These are phyloP conservation scores for Aspergillus incahuasiensis DNA, from an alignment of 495 filamentous ascomycete species.

Conservation along the genomic window DNA sequence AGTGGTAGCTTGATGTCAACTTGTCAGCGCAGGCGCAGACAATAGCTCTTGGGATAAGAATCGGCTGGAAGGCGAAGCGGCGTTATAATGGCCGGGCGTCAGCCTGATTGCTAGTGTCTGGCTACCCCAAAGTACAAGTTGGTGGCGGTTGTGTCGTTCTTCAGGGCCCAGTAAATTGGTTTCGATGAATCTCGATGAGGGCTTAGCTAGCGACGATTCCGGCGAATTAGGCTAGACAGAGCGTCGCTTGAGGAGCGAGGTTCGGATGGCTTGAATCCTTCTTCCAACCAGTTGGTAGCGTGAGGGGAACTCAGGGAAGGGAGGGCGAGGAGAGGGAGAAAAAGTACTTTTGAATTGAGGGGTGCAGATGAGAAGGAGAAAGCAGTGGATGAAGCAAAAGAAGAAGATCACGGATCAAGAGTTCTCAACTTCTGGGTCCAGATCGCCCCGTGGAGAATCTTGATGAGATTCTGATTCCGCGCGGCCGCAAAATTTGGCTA, in stretches of 20 bases:
- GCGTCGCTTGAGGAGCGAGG: not conserved
- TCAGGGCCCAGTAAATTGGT: constrained; percentile 7
- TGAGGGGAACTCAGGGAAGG: constrained; percentile 3
- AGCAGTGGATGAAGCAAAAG: not conserved
- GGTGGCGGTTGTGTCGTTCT: constrained; percentile 12
- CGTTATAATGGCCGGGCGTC: constrained; percentile 10
- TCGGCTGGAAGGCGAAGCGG: constrained; percentile 1
- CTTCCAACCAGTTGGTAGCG: constrained; percentile 7
- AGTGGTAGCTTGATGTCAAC: not conserved
- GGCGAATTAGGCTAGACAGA: constrained; percentile 6
- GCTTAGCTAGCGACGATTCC: constrained; percentile 9
- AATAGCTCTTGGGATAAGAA: not conserved
- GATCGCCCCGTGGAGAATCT: not conserved
- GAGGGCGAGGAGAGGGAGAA: not conserved
- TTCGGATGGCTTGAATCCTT: constrained; percentile 2
- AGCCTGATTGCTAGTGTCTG: not conserved
- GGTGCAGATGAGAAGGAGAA: not conserved
- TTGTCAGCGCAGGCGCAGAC: not conserved
- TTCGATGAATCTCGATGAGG: constrained; percentile 6
- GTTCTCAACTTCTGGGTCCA: not conserved
- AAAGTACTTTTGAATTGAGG: not conserved
- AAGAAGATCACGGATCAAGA: not conserved
- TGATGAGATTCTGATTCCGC: not conserved
- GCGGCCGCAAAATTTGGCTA: too few relatives aligned
- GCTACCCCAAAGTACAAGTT: not conserved